Percentiles rank a stretch among this genome's conserved stretches.
Conservation (phyloP, 1,284 basidiomycete genomes). For the Boletus albobrunnescens region DNA sequence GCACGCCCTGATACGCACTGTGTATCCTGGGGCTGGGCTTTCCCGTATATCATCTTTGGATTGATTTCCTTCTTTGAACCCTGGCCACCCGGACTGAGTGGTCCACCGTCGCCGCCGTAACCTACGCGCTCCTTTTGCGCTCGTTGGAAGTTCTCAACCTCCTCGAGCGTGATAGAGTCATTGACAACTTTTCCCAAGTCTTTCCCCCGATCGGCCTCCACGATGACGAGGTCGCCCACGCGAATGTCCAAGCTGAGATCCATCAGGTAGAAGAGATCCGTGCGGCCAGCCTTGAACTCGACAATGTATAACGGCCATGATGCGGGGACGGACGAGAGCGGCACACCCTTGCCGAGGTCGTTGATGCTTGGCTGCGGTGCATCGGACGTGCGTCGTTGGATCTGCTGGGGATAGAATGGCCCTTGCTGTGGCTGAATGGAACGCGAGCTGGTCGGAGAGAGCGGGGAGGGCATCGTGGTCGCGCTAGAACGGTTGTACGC, state of each 20-base stretch:
- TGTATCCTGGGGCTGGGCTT: constrained; percentile 81
- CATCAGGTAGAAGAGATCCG: constrained; percentile 88
- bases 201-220: constrained; percentile 93
- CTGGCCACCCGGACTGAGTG: constrained; percentile 53
- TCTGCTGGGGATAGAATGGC: constrained; percentile 32
- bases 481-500: constrained; percentile 35
- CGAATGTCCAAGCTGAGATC: constrained; percentile 64
- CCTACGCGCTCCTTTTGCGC: constrained; percentile 41
- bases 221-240: constrained; percentile 90
- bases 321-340: constrained; percentile 75
- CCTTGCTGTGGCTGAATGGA: constrained; percentile 41
- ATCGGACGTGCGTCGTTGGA: constrained; percentile 52
- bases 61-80: constrained; percentile 80
- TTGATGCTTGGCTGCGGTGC: constrained; percentile 38
- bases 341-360: constrained; percentile 88
- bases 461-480: constrained; percentile 37
- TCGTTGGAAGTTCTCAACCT: constrained; percentile 84
- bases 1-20: constrained; percentile 54
- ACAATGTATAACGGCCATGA: constrained; percentile 93
- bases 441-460: constrained; percentile 43
- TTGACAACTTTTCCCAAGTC: constrained; percentile 90
- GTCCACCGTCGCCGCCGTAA: constrained; percentile 40
- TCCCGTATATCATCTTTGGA: constrained; percentile 96
- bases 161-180: constrained; percentile 84
- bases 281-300: constrained; percentile 95